Evolutionary conservation across 2,329 filamentous ascomycete genomes (phyloP).

Genomic region (Penicillium sp.): DNA sequence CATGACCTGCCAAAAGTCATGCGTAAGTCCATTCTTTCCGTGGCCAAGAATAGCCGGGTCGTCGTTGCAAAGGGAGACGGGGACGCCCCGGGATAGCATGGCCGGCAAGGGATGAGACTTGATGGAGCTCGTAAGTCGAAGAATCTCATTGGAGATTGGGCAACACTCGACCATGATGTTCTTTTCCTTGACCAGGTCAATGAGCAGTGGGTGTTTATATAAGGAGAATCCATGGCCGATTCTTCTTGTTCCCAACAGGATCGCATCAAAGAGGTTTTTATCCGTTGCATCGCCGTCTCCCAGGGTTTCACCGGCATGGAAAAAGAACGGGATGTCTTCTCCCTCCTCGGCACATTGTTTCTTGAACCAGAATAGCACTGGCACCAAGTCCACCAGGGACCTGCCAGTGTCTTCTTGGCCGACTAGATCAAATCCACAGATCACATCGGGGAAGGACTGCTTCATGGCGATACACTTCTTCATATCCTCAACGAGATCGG

Average conservation of each 20-base stretch:
- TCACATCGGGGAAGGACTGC: constrained; percentile 71
- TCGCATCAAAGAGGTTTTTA: constrained; percentile 83
- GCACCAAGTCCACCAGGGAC: constrained; percentile 72
- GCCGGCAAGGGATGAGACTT: constrained; percentile 79
- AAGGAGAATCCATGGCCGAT: constrained; percentile 89
- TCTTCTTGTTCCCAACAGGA: constrained; percentile 80
- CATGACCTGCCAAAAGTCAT: constrained; percentile 92
- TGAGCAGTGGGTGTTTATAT: constrained; percentile 85
- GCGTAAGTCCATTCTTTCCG: constrained; percentile 76
- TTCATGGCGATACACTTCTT: constrained; percentile 84
- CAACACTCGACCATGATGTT: constrained; percentile 87
- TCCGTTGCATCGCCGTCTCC: constrained; percentile 76
- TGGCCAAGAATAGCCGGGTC: constrained; percentile 88
- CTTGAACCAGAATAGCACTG: constrained; percentile 90
- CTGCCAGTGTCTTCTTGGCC: constrained; percentile 82
- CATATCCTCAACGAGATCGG: constrained; percentile 75
- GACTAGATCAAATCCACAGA: constrained; percentile 87
- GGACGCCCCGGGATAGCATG: constrained; percentile 78
- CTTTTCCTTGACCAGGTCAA: constrained; percentile 86
- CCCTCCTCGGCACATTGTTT: constrained; percentile 76
- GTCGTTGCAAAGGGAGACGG: constrained; percentile 84
- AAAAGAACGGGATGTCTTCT: constrained; percentile 88
- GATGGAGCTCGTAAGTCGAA: constrained; percentile 75
- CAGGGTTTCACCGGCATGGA: constrained; percentile 88
- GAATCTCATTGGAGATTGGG: constrained; percentile 85